These are phyloP conservation scores for Macrotyloma uniflorum DNA, from an alignment of 306 rosid genomes.

Conservation along the genomic window DNA sequence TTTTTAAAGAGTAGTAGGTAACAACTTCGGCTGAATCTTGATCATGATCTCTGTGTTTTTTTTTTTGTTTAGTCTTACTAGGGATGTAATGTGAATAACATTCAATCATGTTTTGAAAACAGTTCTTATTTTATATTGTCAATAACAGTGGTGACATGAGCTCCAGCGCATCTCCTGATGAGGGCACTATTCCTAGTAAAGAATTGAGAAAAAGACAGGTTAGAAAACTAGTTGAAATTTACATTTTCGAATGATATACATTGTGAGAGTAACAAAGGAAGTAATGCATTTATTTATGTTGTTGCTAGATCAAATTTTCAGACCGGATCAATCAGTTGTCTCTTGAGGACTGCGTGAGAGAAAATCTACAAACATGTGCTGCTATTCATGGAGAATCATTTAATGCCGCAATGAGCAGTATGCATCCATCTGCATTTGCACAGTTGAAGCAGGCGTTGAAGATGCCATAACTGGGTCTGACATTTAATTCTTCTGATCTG, in stretches of 20 bases:
- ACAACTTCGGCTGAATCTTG: constrained; percentile 7
- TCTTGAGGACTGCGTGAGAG: constrained; percentile 80
- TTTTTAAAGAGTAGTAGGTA: constrained; percentile 19
- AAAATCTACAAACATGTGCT: constrained; percentile 89
- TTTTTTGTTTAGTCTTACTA: not conserved
- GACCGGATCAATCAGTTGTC: constrained; percentile 88
- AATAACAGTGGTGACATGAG: constrained; percentile 69
- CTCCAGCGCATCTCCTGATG: constrained; percentile 56
- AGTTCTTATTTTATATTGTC: constrained; percentile 35
- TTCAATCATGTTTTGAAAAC: constrained; percentile 8
- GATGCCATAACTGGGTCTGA: constrained; percentile 58
- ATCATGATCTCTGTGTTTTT: not conserved
- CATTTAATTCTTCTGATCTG: constrained; percentile 27
- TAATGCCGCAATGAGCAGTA: constrained; percentile 72
- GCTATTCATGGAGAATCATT: constrained; percentile 94
- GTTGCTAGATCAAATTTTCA: constrained; percentile 71
- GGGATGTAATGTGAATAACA: constrained; percentile 8
- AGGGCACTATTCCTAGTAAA: constrained; percentile 65
- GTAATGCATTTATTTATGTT: constrained; percentile 39
- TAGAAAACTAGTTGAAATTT: constrained; percentile 19
- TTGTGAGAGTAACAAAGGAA: constrained; percentile 8
- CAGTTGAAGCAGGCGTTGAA: constrained; percentile 91
- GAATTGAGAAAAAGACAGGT: constrained; percentile 89
- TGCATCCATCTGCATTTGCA: constrained; percentile 85
- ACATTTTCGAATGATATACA: constrained; percentile 29